Evolutionary conservation across 306 rosid genomes (phyloP), one percentile per base, ranked within the genome.

Genomic region (Citrullus colocynthis): DNA sequence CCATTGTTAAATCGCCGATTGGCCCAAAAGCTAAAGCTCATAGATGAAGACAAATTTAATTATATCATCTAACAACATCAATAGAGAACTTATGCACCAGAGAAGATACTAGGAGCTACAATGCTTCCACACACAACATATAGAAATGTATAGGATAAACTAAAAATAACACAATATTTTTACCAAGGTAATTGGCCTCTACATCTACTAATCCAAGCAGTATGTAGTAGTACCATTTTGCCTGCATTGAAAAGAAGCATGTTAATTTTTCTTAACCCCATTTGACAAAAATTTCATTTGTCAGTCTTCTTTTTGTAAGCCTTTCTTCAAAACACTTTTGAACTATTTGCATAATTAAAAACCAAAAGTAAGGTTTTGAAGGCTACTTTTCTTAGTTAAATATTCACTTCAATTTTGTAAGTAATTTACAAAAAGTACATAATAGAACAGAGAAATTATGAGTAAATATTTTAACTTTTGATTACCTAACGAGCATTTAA

Each of bases 121-220:
- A 41, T 9, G 7, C 10, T 36, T 65, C 1, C 73, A 37, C 10
- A 72, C 16, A 73, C 24, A 24, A 28, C 15, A 49, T 14, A 49
- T 3, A 16, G 51, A 54, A 73, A 30, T 51, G 15, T 21, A 72
- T 30, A 49, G 59, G 39, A 73, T 51, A 16, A 73, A 73, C 60
- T 28, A 30, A 73, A n/a, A 32, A 30, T 7, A 51, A 49, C 7
- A 16, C 14, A 28, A 54, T 28, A 59, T 66, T 71, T 88, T 83
- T 78, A 95, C 98, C 97, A 61, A 95, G 91, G 87, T 89, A 95
- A 86, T 95, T 95, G 82, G 91, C 97, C 83, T 95, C 98, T 48
- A 93, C 98, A 83, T 93, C 98, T 36, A 93, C 95, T 85, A 93
- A 66, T 81, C 96, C 98, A 80, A 93, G 98, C 82, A 86, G 78